phyloP scores from a whole-genome alignment of 257 asterid genomes.

The Scutellaria galericulata region DNA sequence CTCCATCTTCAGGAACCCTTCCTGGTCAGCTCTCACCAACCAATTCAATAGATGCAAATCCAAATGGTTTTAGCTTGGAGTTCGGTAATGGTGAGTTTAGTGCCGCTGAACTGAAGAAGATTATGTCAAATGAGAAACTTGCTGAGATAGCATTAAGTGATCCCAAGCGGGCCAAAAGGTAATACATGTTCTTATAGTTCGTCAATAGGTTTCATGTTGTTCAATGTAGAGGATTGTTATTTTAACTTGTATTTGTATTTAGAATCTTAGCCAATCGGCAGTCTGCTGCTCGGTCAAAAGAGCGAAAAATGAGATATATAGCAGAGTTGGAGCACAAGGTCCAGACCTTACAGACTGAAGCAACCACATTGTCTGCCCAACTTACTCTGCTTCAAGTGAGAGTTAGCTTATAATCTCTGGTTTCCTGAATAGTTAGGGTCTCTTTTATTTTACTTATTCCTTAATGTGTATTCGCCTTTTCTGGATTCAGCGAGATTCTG shows the following conservation, averaged over 20 bases:
- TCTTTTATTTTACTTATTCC: slow-evolving; percentile 12
- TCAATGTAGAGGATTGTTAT: slow-evolving; percentile 11
- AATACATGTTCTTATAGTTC: slow-evolving; percentile 3
- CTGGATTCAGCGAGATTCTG: slow-evolving; percentile 64
- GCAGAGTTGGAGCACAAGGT: slow-evolving; percentile 78
- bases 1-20: slow-evolving; percentile 68
- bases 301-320: slow-evolving; percentile 69
- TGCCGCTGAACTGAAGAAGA: slow-evolving; percentile 72
- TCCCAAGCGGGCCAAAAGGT: slow-evolving; percentile 82
- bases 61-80: slow-evolving; percentile 61
- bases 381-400: slow-evolving; percentile 74
- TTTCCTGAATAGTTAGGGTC: neutral
- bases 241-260: slow-evolving; percentile 18
- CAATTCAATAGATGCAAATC: slow-evolving; percentile 55
- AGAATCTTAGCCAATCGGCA: slow-evolving; percentile 81
- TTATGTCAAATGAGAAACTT: slow-evolving; percentile 72
- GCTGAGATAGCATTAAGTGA: slow-evolving; percentile 68
- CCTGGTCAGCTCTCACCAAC: slow-evolving; percentile 62
- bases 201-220: slow-evolving; percentile 5
- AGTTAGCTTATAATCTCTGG: slow-evolving; percentile 16
- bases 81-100: slow-evolving; percentile 76
- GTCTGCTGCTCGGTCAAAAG: slow-evolving; percentile 81
- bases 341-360: slow-evolving; percentile 78
- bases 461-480: slow-evolving; percentile 11
- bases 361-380: slow-evolving; percentile 77